Base-by-base conservation (phyloP, 2,329 filamentous ascomycete genomes). In the Macrophomina pseudophaseolina region DNA sequence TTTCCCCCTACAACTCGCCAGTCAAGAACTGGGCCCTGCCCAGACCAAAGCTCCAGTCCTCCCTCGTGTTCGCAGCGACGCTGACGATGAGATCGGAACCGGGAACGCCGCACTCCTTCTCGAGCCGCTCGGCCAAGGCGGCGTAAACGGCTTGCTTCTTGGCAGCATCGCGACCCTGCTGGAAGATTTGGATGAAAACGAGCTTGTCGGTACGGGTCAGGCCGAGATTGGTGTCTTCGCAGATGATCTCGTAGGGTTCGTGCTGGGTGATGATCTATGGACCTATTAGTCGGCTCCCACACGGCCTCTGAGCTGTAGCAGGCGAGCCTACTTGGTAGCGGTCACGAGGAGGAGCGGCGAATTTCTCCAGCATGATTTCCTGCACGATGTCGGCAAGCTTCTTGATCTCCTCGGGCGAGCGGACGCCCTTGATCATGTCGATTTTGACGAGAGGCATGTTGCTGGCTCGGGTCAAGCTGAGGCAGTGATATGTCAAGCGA, bases 11-110 rank as follows among this genome's bases (percentile, higher is more conserved):
- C 67, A 71, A 62, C 48, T 69, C 72, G 11, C 69, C 70, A 7
- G 66, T 72, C 65, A 76, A 68, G 59, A 75, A 76, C 64, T 76
- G 75, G 46, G 75, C 74, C 48, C 71, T 65, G 1, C 73, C 73
- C 33, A 69, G 63, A 5, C 74, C 74, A 68, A 76, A 76, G 68
- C 72, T 75, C 74, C 75, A 76, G 68, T 76, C 73, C 53, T 73
- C 74, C 68, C 69, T 71, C 23, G 68, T 70, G 67, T 74, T 75
- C 49, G 65, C 51, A 28, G 67, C 65, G 60, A 69, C 67, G 48
- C 68, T 72, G 16, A 77, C 66, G 56, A 77, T 72, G 66, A 76
- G 67, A 67, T 76, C 74, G 9, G 71, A 64, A 1, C 70, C 70
- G 33, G 70, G 65, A 0, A 76, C 28, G 12, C 69, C 71, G 40